These are phyloP conservation scores for Trichosporon ovoides DNA, from an alignment of 1,284 basidiomycete species.

Conservation along the genomic window DNA sequence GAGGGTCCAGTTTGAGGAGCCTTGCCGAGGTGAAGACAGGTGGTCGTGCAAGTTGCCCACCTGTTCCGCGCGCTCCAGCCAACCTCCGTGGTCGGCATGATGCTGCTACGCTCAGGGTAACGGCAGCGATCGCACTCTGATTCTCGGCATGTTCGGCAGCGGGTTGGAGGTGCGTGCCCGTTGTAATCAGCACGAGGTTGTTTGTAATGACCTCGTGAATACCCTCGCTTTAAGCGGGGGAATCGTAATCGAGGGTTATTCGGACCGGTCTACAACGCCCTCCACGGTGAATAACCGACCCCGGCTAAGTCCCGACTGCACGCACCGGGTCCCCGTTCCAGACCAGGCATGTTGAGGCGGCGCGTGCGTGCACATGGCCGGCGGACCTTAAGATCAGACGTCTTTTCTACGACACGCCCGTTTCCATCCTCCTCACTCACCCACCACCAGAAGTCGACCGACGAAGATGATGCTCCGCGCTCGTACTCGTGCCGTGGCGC, in stretches of 20 bases:
- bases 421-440: background rate
- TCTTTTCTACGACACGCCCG: background rate
- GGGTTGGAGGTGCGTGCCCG: background rate
- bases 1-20: background rate
- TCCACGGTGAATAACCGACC: conserved; percentile 5
- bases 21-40: conserved; percentile 1
- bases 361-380: background rate
- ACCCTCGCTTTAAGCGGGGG: background rate
- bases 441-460: background rate
- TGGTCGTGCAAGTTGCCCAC: background rate
- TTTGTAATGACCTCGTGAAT: background rate
- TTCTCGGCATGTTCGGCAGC: conserved; percentile 4
- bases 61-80: background rate
- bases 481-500: conserved; percentile 4
- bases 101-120: background rate
- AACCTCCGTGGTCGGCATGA: conserved; percentile 3
- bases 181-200: background rate
- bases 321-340: background rate
- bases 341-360: background rate
- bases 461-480: conserved; percentile 5
- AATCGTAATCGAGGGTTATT: background rate
- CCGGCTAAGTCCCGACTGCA: conserved; percentile 4
- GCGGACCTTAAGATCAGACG: background rate
- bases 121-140: background rate
- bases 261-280: background rate